These are phyloP conservation scores for Monosporascus sp. DNA, from an alignment of 2,329 filamentous ascomycete species.

Conservation along the genomic window DNA sequence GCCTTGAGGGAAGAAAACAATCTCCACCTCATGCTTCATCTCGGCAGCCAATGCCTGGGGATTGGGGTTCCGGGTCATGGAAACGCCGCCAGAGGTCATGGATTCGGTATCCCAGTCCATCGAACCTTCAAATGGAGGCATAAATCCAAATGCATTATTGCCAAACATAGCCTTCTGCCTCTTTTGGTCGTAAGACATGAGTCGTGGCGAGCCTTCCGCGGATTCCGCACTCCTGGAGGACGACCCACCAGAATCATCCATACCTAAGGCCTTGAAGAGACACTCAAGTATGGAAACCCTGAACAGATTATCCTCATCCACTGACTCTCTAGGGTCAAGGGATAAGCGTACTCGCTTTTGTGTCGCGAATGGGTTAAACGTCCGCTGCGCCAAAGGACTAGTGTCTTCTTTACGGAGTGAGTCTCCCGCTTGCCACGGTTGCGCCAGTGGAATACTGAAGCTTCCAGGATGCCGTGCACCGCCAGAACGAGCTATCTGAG, in stretches of 20 bases:
- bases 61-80: slow-evolving; percentile 56
- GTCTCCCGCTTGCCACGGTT: slow-evolving; percentile 24
- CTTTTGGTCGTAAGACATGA: slow-evolving; percentile 78
- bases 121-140: slow-evolving; percentile 74
- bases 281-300: slow-evolving; percentile 87
- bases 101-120: slow-evolving; percentile 84
- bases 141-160: slow-evolving; percentile 83
- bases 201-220: slow-evolving; percentile 75
- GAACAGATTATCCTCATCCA: slow-evolving; percentile 86
- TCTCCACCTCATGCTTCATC: slow-evolving; percentile 87
- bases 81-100: slow-evolving; percentile 64
- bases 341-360: slow-evolving; percentile 44
- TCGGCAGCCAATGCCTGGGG: slow-evolving; percentile 67
- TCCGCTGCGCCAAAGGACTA: slow-evolving; percentile 45
- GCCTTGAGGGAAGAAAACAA: slow-evolving; percentile 93
- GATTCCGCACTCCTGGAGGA: slow-evolving; percentile 65
- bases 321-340: slow-evolving; percentile 68
- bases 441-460: slow-evolving; percentile 21
- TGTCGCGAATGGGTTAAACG: slow-evolving; percentile 53
- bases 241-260: slow-evolving; percentile 60
- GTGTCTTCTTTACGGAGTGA: slow-evolving; percentile 30
- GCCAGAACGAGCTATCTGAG: slow-evolving; percentile 61
- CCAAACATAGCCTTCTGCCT: slow-evolving; percentile 74
- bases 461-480: slow-evolving; percentile 37
- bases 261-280: slow-evolving; percentile 88